Evolutionary conservation across 1,284 basidiomycete species (phyloP), one percentile per base, ranked within the genome.

Genomic region (Cryptococcus sp.): DNA sequence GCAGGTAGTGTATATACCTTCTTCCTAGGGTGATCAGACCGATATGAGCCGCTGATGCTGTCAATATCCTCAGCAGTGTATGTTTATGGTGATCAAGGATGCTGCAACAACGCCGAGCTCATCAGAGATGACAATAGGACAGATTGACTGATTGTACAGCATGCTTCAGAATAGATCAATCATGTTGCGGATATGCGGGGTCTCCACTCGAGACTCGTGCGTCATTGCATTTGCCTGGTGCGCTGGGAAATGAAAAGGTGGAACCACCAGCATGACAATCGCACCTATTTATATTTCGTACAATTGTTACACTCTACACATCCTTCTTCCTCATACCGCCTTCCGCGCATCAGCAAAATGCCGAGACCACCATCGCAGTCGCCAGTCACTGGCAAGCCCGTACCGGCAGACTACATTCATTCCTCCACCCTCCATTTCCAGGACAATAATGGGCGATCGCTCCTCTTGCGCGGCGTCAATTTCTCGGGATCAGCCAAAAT

Each of bases 401-500:
- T 74, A 1, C 67, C 74, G 10, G 41, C 60, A 0, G 44, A 71
- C 62, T 76, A 76, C 62, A 64, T 91, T 35, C 88, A 91, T 77
- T 88, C 89, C 31, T 79, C 84, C 25, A 81, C 84, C 47, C 83
- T 85, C 64, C 85, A 88, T 68, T 98, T 97, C 75, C 86, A 92
- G 70, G 93, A 97, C 80, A 85, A 84, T 50, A 78, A 84, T 53
- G 93, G 93, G 11, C 87, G 95, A 46, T 88, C 89, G 0, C 80
- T 97, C 20, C 81, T 98, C 25, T 82, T 99, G 0, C 87, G 95
- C 45, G 95, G 95, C 40, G 88, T 98, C 57, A 98, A 99, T 77
- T 85, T 98, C 54, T 90, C 91, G 7, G 93, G 91, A 3, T 87
- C 89, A 0, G 85, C 87, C 53, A 98, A 99, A 75, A 87, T 87